Evolutionary conservation across 2,329 filamentous ascomycete genomes (phyloP).

Genomic region (Aspergillus transmontanensis): DNA sequence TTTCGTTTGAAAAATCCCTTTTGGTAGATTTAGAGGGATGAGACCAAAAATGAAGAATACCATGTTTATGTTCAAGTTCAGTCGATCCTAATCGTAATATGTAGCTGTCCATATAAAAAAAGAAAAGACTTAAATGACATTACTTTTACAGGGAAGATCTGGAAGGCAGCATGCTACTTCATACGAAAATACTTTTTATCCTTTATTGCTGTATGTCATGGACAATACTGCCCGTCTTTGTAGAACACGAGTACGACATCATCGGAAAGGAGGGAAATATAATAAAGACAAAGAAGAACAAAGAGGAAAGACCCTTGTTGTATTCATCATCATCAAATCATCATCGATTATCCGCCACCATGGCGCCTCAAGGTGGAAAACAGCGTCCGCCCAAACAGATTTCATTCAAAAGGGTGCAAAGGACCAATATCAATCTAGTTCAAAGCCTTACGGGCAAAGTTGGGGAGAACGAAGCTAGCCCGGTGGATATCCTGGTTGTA

Average conservation of each 20-base stretch:
- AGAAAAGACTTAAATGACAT: neutral
- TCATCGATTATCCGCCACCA: conserved; percentile 17
- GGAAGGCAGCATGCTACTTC: neutral
- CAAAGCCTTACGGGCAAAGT: conserved; percentile 79
- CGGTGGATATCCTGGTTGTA: conserved; percentile 97
- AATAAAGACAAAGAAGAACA: neutral
- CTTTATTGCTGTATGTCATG: neutral
- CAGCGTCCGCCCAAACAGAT: conserved; percentile 9
- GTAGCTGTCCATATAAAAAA: neutral
- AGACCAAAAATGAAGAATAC: conserved; percentile 18
- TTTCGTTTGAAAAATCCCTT: conserved; percentile 20
- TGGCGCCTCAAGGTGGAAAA: conserved; percentile 13
- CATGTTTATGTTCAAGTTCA: conserved; percentile 8
- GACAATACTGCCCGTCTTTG: neutral
- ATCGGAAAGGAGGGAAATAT: neutral
- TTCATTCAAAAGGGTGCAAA: conserved; percentile 7
- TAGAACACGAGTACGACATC: neutral
- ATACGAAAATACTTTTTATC: neutral
- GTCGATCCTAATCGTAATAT: neutral
- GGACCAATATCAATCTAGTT: conserved; percentile 16
- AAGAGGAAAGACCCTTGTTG: conserved; percentile 9
- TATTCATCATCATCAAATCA: conserved; percentile 24
- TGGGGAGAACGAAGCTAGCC: conserved; percentile 90
- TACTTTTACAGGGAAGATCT: neutral
- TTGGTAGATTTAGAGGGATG: conserved; percentile 24